Evolutionary conservation across 768 basidiomycete species (phyloP), one percentile per base, ranked within the genome.

Genomic region (Pleurotus ostreatus): DNA sequence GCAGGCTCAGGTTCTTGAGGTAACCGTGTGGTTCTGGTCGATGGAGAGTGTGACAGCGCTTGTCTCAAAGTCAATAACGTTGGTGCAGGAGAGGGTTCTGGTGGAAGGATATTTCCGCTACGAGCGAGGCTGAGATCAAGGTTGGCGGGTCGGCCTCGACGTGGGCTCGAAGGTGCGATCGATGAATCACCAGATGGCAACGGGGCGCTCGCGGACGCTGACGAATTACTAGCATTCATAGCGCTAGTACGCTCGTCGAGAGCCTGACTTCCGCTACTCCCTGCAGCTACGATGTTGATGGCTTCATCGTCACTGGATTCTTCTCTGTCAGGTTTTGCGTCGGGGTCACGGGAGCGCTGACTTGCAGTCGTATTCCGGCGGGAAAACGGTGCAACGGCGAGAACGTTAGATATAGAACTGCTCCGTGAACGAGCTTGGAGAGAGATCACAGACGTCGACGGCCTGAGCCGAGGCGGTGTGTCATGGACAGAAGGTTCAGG

Each of bases 261-360:
- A 12, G 86, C 85, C 64, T 87, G 88, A 62, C 89, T 87, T 6
- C 92, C 91, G 58, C 88, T 89, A 12, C 89, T 77, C 9, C 84
- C 91, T 15, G 92, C 90, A 0, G 92, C 88, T 30, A 92, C 81
- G 41, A 89, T 72, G 62, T 91, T 84, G 54, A 94, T 90, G 12
- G 90, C 92, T 68, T 94, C 92, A 55, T 94, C 92, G 59, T 94
- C 92, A 61, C 90, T 92, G 4, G 81, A 83, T 66, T 90, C 84
- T 55, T 81, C 74, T 92, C 93, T 91, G 63, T 94, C 79, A 55
- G 66, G 74, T 65, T 86, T 86, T 6, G 69, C 58, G 60, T 80
- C 80, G 13, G 73, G 66, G 64, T 77, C 76, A 47, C 69, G 70
- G 12, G 65, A 59, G 59, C 71, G 65, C 18, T 30, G 49, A 15